Conservation (phyloP, 2,329 filamentous ascomycete species). For the Acephala macrosclerotiorum region DNA sequence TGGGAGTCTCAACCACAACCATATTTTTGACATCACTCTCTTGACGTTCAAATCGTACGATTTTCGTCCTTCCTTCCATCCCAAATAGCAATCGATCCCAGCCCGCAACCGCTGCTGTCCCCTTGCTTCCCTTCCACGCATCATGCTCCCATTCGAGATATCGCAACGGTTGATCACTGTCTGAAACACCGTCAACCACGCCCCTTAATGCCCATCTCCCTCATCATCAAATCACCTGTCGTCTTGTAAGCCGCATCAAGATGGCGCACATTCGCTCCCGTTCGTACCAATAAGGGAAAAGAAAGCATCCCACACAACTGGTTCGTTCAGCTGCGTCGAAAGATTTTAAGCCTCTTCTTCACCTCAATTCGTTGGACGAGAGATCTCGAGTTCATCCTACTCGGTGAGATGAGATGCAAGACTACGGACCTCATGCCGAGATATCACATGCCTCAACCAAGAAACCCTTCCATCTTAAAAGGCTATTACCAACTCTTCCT, state of each 20-base stretch:
- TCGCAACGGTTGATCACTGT: conserved; percentile 13
- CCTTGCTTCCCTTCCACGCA: background rate
- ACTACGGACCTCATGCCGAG: background rate
- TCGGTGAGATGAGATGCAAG: conserved; percentile 9
- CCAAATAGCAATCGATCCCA: background rate
- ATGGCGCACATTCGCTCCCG: conserved; percentile 3
- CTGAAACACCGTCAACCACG: conserved; percentile 23
- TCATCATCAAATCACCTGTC: background rate
- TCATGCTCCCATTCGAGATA: background rate
- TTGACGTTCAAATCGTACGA: conserved; percentile 9
- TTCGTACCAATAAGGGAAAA: conserved; percentile 21
- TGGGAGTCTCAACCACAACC: background rate
- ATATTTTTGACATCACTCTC: background rate
- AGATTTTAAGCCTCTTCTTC: conserved; percentile 27
- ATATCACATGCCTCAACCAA: conserved; percentile 1
- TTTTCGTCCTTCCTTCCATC: background rate
- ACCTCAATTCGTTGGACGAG: conserved; percentile 6
- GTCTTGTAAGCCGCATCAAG: conserved; percentile 9
- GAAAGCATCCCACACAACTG: conserved; percentile 21
- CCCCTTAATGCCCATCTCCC: conserved; percentile 7
- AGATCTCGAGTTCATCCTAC: background rate
- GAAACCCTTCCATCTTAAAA: conserved; percentile 11
- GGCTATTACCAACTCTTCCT: background rate
- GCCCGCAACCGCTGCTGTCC: background rate
- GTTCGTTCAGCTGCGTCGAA: conserved; percentile 19